Evolutionary conservation across 805 yeast genomes (phyloP).

Genomic region (Wickerhamomyces xylosicus): DNA sequence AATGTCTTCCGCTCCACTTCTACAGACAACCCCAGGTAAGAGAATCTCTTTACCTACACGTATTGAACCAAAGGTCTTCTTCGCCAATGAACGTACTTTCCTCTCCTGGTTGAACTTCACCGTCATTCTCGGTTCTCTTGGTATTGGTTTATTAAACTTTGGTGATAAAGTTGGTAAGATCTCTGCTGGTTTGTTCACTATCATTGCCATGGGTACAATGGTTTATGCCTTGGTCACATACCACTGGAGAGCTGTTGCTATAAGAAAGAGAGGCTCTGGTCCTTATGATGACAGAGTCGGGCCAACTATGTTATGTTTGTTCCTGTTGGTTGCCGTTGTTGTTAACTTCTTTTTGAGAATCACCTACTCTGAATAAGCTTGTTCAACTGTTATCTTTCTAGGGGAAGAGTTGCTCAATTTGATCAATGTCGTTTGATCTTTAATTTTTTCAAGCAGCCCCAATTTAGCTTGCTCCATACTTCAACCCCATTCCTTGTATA

Average conservation of each 20-base stretch:
- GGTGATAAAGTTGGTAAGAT: constrained; percentile 92
- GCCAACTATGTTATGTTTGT: constrained; percentile 94
- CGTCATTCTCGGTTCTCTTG: constrained; percentile 93
- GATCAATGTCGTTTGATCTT: too few relatives aligned
- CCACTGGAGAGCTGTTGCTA: constrained; percentile 99
- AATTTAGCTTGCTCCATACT: too few relatives aligned
- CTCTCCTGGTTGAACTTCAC: constrained; percentile 98
- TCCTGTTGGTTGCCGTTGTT: constrained; percentile 84
- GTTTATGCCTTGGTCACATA: constrained; percentile 88
- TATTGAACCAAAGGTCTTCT: constrained; percentile 97
- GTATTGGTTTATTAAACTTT: constrained; percentile 90
- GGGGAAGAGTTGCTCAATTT: too few relatives aligned
- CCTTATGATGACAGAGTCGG: constrained; percentile 99
- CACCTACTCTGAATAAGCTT: neutral
- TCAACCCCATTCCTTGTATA: too few relatives aligned
- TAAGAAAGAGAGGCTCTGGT: constrained; percentile 94
- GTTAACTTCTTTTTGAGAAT: constrained; percentile 79
- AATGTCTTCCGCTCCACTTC: constrained; percentile 64
- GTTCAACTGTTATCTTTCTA: too few relatives aligned
- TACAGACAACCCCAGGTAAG: constrained; percentile 72
- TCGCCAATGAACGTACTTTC: constrained; percentile 97
- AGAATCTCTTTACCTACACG: constrained; percentile 97
- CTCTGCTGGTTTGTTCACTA: constrained; percentile 87
- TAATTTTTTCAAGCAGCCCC: too few relatives aligned
- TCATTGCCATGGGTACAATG: constrained; percentile 98